These are phyloP conservation scores for Chaetothyriales sp. DNA, from an alignment of 2,329 filamentous ascomycete genomes.

Conservation along the genomic window DNA sequence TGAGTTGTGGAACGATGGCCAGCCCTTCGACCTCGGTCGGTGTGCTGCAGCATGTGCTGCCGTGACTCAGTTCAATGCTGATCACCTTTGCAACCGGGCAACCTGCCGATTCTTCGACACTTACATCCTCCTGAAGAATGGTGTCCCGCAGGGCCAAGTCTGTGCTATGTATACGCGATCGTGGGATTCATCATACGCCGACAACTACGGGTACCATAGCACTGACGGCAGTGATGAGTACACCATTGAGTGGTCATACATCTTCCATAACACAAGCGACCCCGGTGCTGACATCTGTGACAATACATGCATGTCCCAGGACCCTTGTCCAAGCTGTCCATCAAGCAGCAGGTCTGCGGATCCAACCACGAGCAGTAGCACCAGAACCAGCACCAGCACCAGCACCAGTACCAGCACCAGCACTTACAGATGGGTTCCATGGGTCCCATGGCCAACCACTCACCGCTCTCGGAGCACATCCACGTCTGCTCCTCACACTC, in stretches of 20 bases:
- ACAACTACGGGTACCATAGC: constrained; percentile 14
- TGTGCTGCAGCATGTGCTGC: constrained; percentile 2
- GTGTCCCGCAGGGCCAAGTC: background rate
- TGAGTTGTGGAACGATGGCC: constrained; percentile 1
- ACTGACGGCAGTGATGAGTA: background rate
- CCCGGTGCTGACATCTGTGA: background rate
- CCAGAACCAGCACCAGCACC: background rate
- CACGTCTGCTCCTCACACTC: too few relatives aligned
- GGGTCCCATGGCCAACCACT: background rate
- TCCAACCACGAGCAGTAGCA: background rate
- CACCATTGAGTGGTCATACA: background rate
- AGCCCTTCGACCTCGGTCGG: background rate
- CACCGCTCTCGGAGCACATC: too few relatives aligned
- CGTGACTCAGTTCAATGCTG: background rate
- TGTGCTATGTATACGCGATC: constrained; percentile 3
- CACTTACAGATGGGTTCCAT: too few relatives aligned
- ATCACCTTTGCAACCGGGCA: background rate
- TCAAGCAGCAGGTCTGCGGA: background rate
- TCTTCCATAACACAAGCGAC: background rate
- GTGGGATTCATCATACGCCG: constrained; percentile 17
- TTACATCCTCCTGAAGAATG: constrained; percentile 1
- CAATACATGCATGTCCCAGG: background rate
- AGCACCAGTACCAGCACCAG: background rate
- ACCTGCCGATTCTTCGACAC: constrained; percentile 4
- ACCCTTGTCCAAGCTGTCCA: background rate